Conservation (phyloP, 163 green algal genomes). For the Coccomyxa subellipsoidea region DNA sequence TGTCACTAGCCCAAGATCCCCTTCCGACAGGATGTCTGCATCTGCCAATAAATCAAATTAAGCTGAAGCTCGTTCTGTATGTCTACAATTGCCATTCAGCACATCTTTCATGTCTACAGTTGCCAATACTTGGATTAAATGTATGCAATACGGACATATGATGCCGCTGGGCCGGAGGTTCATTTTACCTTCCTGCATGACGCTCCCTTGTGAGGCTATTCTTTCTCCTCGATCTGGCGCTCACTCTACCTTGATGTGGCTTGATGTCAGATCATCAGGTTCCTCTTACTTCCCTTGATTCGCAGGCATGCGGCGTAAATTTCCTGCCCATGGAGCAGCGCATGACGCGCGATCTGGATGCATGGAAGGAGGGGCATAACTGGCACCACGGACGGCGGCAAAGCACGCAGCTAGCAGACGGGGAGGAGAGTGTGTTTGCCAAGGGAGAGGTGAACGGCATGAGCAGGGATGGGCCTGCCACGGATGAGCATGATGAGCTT, state of each 20-base stretch:
- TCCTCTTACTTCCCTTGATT: no score
- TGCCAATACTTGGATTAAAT: no score
- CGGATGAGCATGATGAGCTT: background rate
- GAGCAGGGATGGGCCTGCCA: background rate
- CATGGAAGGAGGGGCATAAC: background rate
- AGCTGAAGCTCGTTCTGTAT: no score
- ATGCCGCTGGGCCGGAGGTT: no score
- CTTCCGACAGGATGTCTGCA: background rate
- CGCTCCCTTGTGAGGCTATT: no score
- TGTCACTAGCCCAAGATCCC: background rate
- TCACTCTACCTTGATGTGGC: no score
- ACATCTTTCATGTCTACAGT: no score
- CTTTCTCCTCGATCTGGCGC: no score
- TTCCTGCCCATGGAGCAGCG: slow-evolving; percentile 8
- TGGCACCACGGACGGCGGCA: background rate
- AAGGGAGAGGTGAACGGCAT: background rate
- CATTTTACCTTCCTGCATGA: no score
- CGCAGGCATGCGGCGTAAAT: background rate
- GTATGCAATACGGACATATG: no score
- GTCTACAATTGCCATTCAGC: no score
- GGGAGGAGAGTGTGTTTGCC: background rate
- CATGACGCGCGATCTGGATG: background rate
- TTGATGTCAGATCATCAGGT: no score
- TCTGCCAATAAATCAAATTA: background rate
- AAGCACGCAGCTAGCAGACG: background rate